Percentiles rank a stretch among this genome's conserved stretches.
phyloP scores from a whole-genome alignment of 2,329 filamentous ascomycete species.

The Aschersonia sp. region DNA sequence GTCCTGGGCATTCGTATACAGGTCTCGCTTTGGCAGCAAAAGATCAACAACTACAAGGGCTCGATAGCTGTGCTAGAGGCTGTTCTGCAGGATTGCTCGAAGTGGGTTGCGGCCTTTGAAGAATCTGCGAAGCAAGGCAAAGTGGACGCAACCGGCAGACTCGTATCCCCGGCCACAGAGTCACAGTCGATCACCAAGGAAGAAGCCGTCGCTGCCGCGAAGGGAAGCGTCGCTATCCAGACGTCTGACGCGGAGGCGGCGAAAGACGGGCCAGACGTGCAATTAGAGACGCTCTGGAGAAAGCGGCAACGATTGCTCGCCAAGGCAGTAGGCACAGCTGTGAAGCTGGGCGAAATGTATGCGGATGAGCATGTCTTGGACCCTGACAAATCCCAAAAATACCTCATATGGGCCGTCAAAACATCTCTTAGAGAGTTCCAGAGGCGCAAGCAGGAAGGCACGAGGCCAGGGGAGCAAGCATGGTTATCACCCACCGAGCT shows the following conservation, averaged over 20 bases:
- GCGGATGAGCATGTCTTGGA: conserved; percentile 61
- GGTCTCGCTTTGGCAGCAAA: conserved; percentile 66
- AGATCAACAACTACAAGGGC: conserved; percentile 52
- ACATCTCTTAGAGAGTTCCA: conserved; percentile 61
- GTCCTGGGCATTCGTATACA: conserved; percentile 81
- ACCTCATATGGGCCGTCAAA: conserved; percentile 71
- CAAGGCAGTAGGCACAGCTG: conserved; percentile 59
- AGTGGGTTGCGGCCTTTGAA: conserved; percentile 43
- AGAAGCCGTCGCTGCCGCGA: neutral
- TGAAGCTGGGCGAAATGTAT: conserved; percentile 79
- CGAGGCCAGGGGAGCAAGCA: conserved; percentile 53
- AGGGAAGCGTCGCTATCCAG: neutral
- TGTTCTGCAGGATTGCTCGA: conserved; percentile 53
- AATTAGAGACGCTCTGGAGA: conserved; percentile 34
- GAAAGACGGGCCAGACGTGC: neutral
- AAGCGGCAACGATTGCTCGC: conserved; percentile 54
- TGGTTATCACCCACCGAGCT: conserved; percentile 61
- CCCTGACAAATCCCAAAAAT: conserved; percentile 53
- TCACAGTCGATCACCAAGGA: neutral
- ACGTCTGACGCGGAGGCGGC: conserved; percentile 6
- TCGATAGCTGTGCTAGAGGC: conserved; percentile 67
- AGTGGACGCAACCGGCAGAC: conserved; percentile 23
- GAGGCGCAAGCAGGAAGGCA: conserved; percentile 49
- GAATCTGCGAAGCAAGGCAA: conserved; percentile 31
- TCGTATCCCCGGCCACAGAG: conserved; percentile 8